phyloP scores from a whole-genome alignment of 2,329 filamentous ascomycete genomes.

The Phyllosticta citriasiana region DNA sequence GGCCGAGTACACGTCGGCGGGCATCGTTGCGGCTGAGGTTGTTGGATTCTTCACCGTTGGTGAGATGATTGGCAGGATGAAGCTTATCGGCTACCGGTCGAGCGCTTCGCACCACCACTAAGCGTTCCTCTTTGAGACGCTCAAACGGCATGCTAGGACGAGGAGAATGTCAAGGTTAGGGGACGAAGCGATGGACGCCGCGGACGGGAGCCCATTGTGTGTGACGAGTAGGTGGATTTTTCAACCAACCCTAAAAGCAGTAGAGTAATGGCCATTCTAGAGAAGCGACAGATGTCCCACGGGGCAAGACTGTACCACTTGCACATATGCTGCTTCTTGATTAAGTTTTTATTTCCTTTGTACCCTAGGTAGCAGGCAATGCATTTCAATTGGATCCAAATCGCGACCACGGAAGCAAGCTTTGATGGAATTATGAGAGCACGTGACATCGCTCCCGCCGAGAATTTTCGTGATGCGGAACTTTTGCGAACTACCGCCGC shows the following conservation, averaged over 20 bases:
- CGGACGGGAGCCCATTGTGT: slow-evolving; percentile 1
- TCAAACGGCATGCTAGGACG: neutral
- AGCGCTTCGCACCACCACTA: slow-evolving; percentile 25
- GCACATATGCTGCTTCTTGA: slow-evolving; percentile 31
- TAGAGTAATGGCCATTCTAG: slow-evolving; percentile 8
- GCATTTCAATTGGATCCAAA: neutral
- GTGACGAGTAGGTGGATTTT: slow-evolving; percentile 2
- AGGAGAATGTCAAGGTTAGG: slow-evolving; percentile 5
- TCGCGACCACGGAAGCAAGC: neutral
- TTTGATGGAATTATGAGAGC: neutral
- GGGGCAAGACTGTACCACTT: slow-evolving; percentile 25
- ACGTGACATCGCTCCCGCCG: neutral
- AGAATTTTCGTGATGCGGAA: slow-evolving; percentile 8
- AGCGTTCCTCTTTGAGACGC: neutral
- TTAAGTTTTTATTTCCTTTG: slow-evolving; percentile 21
- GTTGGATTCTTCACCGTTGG: slow-evolving; percentile 97
- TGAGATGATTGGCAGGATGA: slow-evolving; percentile 92
- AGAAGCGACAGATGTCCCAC: slow-evolving; percentile 9
- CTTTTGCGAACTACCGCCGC: neutral
- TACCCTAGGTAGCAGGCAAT: slow-evolving; percentile 16
- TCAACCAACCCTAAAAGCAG: slow-evolving; percentile 1
- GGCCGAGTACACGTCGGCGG: slow-evolving; percentile 60
- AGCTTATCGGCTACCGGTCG: slow-evolving; percentile 75
- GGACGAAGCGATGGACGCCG: neutral
- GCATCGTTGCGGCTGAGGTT: slow-evolving; percentile 74